A percentile compares a stretch with the other conserved stretches of the same genome.
Conservation (phyloP, 1,139 yeast genomes). For the Suhomyces yuchorum region DNA sequence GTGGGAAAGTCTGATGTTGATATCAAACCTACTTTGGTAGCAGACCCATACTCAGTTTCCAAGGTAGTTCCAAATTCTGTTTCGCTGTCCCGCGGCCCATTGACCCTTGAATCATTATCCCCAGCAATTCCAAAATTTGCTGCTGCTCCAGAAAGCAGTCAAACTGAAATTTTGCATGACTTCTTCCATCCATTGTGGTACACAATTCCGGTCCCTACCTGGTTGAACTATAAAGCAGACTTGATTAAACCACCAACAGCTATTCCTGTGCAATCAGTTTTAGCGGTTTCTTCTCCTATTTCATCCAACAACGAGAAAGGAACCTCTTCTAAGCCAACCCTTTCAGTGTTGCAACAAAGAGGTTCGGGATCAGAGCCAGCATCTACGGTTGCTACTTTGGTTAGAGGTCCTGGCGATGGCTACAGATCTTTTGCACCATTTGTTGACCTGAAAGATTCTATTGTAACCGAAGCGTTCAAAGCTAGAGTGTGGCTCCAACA, state of each 20-base stretch:
- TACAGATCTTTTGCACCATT: constrained; percentile 78
- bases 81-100: constrained; percentile 26
- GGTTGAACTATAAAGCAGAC: constrained; percentile 61
- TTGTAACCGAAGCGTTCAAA: constrained; percentile 63
- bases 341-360: constrained; percentile 19
- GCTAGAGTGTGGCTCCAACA: constrained; percentile 80
- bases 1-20: constrained; percentile 67
- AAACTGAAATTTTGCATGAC: constrained; percentile 67
- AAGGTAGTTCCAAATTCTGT: constrained; percentile 58
- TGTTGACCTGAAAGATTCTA: constrained; percentile 68
- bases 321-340: constrained; percentile 14
- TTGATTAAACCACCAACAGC: constrained; percentile 18
- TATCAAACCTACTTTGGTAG: constrained; percentile 60
- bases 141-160: constrained; percentile 59
- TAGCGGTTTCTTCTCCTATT: constrained; percentile 5
- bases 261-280: constrained; percentile 11
- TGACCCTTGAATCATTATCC: constrained; percentile 55
- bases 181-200: constrained; percentile 89
- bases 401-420: constrained; percentile 39
- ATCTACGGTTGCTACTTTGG: constrained; percentile 14
- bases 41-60: constrained; percentile 59
- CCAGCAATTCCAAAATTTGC: constrained; percentile 53
- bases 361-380: constrained; percentile 15
- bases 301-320: constrained; percentile 8
- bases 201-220: constrained; percentile 75